Percentiles rank a stretch among this genome's conserved stretches.
Conservation (phyloP, 768 basidiomycete genomes). For the Tricholoma furcatifolium region DNA sequence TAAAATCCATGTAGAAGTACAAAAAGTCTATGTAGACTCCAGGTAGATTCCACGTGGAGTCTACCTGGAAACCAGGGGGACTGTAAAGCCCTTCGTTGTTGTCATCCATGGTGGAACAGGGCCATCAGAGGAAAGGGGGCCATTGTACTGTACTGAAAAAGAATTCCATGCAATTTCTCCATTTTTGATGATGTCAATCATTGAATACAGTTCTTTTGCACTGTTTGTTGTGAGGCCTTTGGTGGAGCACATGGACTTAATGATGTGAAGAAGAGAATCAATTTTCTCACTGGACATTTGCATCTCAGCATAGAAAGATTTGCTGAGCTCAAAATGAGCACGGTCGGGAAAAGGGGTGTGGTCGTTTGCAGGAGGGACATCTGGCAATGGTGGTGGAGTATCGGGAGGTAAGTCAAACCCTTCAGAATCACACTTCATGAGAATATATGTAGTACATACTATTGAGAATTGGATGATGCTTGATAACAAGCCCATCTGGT, state of each 20-base stretch:
- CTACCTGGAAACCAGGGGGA: no score
- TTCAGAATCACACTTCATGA: constrained; percentile 3
- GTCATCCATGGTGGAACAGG: constrained; percentile 31
- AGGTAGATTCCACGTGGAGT: no score
- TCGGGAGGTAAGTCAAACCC: constrained; percentile 4
- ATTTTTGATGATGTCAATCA: constrained; percentile 31
- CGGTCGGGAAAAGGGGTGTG: constrained; percentile 1
- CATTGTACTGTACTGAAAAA: constrained; percentile 27
- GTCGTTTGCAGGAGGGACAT: neutral
- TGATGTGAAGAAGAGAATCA: constrained; percentile 3
- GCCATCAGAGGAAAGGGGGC: constrained; percentile 13
- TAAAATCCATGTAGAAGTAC: no score
- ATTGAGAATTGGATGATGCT: neutral
- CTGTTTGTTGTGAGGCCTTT: constrained; percentile 25
- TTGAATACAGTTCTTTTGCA: constrained; percentile 28
- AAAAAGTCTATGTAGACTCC: no score
- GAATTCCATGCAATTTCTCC: constrained; percentile 36
- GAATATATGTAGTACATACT: neutral
- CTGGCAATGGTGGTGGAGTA: neutral
- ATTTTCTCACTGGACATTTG: constrained; percentile 10
- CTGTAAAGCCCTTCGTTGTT: no score
- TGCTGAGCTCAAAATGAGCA: constrained; percentile 6
- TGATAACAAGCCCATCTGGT: constrained; percentile 3
- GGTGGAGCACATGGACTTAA: neutral
- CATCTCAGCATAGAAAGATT: constrained; percentile 4